These are phyloP conservation scores for Tetrahymena thermophila DNA, from an alignment of 73 alveolate species.

Conservation along the genomic window DNA sequence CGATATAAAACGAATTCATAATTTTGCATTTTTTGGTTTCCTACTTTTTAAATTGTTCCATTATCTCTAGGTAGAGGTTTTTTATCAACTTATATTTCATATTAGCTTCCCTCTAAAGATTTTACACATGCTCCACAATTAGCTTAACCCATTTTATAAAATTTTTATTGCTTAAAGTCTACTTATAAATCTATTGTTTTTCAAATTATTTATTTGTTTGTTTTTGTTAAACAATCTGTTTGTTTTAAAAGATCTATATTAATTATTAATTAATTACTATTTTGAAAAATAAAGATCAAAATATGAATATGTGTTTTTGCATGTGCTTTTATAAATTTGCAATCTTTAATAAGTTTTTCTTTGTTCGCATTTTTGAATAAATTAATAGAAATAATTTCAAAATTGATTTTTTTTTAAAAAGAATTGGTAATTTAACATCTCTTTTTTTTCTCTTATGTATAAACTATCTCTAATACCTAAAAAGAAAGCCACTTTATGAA, in stretches of 20 bases:
- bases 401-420: too few species aligned
- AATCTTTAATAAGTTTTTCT: neutral
- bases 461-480: neutral
- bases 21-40: conserved; percentile 10
- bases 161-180: neutral
- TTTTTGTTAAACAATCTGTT: neutral
- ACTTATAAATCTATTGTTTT: neutral
- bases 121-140: conserved; percentile 40
- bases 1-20: conserved; percentile 11
- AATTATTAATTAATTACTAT: too few species aligned
- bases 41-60: conserved; percentile 19
- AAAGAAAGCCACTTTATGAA: neutral
- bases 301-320: neutral
- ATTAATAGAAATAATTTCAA: neutral
- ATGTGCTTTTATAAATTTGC: neutral
- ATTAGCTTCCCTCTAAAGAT: conserved; percentile 8
- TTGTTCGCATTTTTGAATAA: neutral
- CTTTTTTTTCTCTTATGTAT: neutral
- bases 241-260: neutral
- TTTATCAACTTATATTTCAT: neutral
- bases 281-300: neutral
- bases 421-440: neutral
- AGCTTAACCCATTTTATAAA: conserved; percentile 31
- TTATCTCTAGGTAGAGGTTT: conserved; percentile 1
- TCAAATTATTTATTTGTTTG: neutral